Base-by-base conservation (phyloP, 768 basidiomycete genomes). In the Russula virescens region DNA sequence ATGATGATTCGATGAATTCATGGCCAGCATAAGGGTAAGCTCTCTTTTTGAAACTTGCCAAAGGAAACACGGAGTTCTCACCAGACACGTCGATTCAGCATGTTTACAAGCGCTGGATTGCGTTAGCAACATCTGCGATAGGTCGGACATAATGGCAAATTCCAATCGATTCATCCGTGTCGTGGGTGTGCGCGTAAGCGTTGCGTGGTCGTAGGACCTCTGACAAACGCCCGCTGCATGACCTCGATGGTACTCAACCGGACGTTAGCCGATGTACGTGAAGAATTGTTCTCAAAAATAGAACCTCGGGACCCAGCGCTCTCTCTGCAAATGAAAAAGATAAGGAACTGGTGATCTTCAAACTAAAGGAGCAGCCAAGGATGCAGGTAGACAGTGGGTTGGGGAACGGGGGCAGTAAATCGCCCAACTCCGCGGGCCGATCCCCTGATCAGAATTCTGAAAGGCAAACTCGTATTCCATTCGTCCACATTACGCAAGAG, bases 401-500 rank as follows among this genome's bases (percentile, higher is more conserved):
- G 23, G 21, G 25, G 18, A 45, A 26, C 14, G 5, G 21, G 34
- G 42, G 35, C 3, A 8, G 10, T 23, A 42, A 38, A 47, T 42
- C 46, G 21, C 46, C 26, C 49, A 40, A 18, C 43, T 52, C 52
- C 45, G 42, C 50, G 25, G 45, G 26, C 51, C 45, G 10, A 28
- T 5, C 18, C 40, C 50, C 21, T 45, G 10, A 58, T 58, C 62
- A 47, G 56, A 58, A 58, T 43, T 56, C 46, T 62, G 45, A 16
- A 42, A 46, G 42, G 47, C 34, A 40, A 51, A 16, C 55, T 62
- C 26, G 61, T 57, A 62, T 52, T 53, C 21, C 23, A 58, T 47
- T 46, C 50, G 50, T 46, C 26, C 35, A 40, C n/a, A 63, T 63
- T 53, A 63, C 62, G 52, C 46, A 63, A 54, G 38, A 5, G 31